Conservation (phyloP, 306 rosid species). For the Pterocarpus santalinus region DNA sequence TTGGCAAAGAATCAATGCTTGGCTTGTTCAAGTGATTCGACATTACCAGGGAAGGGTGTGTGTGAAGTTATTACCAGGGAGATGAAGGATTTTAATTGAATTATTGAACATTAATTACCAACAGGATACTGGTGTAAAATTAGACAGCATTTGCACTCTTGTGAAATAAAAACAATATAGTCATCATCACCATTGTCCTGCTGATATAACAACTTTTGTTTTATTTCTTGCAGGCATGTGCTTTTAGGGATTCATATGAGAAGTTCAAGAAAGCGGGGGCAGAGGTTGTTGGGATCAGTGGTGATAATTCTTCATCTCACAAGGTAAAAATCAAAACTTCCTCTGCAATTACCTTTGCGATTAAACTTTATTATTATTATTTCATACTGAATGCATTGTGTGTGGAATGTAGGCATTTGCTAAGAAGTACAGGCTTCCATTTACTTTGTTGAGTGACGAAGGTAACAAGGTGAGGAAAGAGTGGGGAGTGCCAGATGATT, state of each 20-base stretch:
- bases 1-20: no score
- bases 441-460: slow-evolving; percentile 85
- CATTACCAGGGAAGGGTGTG: neutral
- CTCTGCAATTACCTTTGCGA: neutral
- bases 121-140: neutral
- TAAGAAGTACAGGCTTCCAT: slow-evolving; percentile 89
- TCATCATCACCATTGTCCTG: slow-evolving; percentile 8
- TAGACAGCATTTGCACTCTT: neutral
- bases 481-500: slow-evolving; percentile 95
- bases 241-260: slow-evolving; percentile 99
- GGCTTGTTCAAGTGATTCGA: neutral
- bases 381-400: slow-evolving; percentile 33
- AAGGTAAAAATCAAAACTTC: slow-evolving; percentile 67
- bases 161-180: neutral
- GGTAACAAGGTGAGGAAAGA: slow-evolving; percentile 96
- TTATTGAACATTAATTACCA: neutral
- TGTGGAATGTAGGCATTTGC: slow-evolving; percentile 81
- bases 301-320: slow-evolving; percentile 86
- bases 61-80: neutral
- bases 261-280: slow-evolving; percentile 99
- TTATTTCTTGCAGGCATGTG: slow-evolving; percentile 76
- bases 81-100: slow-evolving; percentile 24
- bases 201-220: neutral
- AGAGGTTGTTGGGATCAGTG: slow-evolving; percentile 89
- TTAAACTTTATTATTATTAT: slow-evolving; percentile 4